phyloP scores from a whole-genome alignment of 352 stramenopile genomes.

The Pythium utonaiense region DNA sequence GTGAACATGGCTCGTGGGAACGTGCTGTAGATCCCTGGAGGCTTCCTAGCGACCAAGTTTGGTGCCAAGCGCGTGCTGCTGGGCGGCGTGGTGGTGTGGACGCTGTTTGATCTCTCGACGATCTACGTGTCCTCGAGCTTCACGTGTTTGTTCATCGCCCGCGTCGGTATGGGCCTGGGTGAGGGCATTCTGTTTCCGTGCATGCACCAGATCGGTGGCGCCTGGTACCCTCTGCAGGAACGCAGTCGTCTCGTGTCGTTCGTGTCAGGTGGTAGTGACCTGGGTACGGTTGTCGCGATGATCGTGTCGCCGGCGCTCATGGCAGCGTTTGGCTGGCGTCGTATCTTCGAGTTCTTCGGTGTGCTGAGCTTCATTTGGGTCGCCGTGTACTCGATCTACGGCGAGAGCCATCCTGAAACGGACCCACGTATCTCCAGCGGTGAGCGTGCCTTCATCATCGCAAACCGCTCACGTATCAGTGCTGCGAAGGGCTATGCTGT shows the following conservation, averaged over 20 bases:
- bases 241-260: slow-evolving; percentile 75
- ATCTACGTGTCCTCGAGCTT: slow-evolving; percentile 58
- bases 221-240: slow-evolving; percentile 81
- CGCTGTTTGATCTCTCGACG: slow-evolving; percentile 79
- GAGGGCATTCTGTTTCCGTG: slow-evolving; percentile 87
- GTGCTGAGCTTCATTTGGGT: slow-evolving; percentile 78
- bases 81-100: slow-evolving; percentile 78
- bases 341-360: slow-evolving; percentile 77
- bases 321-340: slow-evolving; percentile 53
- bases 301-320: slow-evolving; percentile 73
- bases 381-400: slow-evolving; percentile 48
- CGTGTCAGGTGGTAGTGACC: slow-evolving; percentile 73
- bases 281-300: slow-evolving; percentile 79
- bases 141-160: slow-evolving; percentile 67
- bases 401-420: slow-evolving; percentile 59
- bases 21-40: slow-evolving; percentile 63
- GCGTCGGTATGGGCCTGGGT: slow-evolving; percentile 77
- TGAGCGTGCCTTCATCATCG: slow-evolving; percentile 62
- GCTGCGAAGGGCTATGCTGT: slow-evolving; percentile 16
- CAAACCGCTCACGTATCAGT: slow-evolving; percentile 42
- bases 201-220: slow-evolving; percentile 83
- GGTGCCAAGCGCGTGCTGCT: slow-evolving; percentile 76
- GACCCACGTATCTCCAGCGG: slow-evolving; percentile 56
- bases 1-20: neutral
- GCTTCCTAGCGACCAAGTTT: slow-evolving; percentile 64